These are phyloP conservation scores for Rhodotorula paludigena DNA, from an alignment of 768 basidiomycete species.

Conservation along the genomic window DNA sequence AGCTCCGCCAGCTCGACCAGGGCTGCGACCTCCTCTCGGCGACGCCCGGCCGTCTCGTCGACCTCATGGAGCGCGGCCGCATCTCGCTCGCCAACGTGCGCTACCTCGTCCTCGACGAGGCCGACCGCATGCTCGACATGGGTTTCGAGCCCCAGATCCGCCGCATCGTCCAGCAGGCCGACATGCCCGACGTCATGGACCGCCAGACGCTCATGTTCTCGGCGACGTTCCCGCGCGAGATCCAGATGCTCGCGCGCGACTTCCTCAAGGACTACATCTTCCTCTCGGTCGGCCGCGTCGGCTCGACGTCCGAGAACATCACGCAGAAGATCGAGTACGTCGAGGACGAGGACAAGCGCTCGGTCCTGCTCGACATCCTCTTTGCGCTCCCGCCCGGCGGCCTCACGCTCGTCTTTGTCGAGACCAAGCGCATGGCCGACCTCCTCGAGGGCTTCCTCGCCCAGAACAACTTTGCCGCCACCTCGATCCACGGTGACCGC, in stretches of 20 bases:
- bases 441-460: conserved; percentile 95
- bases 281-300: conserved; percentile 96
- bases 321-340: conserved; percentile 95
- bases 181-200: conserved; percentile 88
- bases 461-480: conserved; percentile 72
- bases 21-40: conserved; percentile 96
- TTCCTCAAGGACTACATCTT: conserved; percentile 99
- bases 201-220: conserved; percentile 99
- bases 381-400: conserved; percentile 69
- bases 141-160: conserved; percentile 99
- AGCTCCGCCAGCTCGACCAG: conserved; percentile 87
- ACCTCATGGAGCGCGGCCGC: conserved; percentile 93
- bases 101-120: conserved; percentile 97
- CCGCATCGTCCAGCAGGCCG: conserved; percentile 93
- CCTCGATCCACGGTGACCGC: conserved; percentile 96
- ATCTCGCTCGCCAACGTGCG: conserved; percentile 95
- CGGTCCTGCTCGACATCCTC: conserved; percentile 88
- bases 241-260: conserved; percentile 91
- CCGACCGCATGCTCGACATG: conserved; percentile 99
- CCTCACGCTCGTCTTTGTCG: conserved; percentile 92
- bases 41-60: conserved; percentile 94
- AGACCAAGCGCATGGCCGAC: conserved; percentile 99
- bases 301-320: conserved; percentile 98
- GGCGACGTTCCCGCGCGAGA: conserved; percentile 98
- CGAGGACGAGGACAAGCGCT: conserved; percentile 94